These are phyloP conservation scores for Hypoxylon sp. DNA, from an alignment of 2,329 filamentous ascomycete species.

Conservation along the genomic window DNA sequence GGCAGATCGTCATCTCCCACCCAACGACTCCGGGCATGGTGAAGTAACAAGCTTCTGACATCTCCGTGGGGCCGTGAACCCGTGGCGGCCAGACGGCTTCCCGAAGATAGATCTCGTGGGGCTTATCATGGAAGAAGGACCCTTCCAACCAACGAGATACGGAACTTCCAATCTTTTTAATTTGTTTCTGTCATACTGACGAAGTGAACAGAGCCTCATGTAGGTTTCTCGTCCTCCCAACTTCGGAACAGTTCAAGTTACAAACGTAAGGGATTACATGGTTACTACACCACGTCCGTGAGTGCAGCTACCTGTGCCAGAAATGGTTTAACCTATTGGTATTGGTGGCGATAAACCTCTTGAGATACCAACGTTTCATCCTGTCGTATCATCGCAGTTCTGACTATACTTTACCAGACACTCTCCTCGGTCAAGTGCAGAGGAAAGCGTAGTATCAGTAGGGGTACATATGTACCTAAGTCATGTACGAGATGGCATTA, in stretches of 20 bases:
- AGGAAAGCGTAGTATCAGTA: constrained; percentile 20
- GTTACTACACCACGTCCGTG: not conserved
- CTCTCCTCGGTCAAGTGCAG: constrained; percentile 19
- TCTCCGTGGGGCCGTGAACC: constrained; percentile 33
- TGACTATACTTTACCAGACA: constrained; percentile 7
- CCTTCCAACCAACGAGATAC: constrained; percentile 23
- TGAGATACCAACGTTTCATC: constrained; percentile 21
- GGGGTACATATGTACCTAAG: constrained; percentile 11
- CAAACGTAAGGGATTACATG: constrained; percentile 19
- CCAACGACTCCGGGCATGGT: constrained; percentile 19
- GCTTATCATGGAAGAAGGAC: constrained; percentile 29
- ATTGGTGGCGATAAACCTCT: constrained; percentile 7
- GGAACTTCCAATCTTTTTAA: constrained; percentile 8
- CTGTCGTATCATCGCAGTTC: constrained; percentile 24
- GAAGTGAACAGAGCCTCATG: constrained; percentile 26
- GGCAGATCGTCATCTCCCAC: constrained; percentile 43
- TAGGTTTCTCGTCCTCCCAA: constrained; percentile 7
- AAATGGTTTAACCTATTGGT: constrained; percentile 7
- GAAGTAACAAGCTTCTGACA: constrained; percentile 34
- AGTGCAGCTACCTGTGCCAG: constrained; percentile 19
- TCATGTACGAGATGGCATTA: constrained; percentile 10
- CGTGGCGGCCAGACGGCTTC: constrained; percentile 30
- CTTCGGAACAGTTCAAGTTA: constrained; percentile 9
- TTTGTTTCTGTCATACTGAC: constrained; percentile 8
- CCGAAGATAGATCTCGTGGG: constrained; percentile 39